Evolutionary conservation across 2,329 filamentous ascomycete species (phyloP).

Genomic region (Xylariaceae sp.): DNA sequence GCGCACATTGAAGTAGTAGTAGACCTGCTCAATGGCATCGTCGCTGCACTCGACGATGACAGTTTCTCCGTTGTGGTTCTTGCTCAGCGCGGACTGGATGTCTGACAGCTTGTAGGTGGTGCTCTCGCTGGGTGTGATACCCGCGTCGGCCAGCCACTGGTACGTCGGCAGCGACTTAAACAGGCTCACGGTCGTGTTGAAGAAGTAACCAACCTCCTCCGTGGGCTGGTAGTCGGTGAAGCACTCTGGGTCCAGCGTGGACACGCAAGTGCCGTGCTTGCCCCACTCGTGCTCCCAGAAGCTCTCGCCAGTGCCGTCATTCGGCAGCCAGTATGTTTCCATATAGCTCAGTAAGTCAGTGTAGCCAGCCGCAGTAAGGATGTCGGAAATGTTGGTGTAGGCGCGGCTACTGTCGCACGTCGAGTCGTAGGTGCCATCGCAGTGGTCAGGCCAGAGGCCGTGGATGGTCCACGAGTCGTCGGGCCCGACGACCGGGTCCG

Average conservation of each 20-base stretch:
- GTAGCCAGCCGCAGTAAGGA: constrained; percentile 42
- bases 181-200: constrained; percentile 59
- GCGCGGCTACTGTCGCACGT: constrained; percentile 59
- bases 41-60: constrained; percentile 50
- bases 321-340: constrained; percentile 68
- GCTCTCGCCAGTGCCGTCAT: constrained; percentile 56
- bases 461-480: constrained; percentile 57
- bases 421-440: constrained; percentile 43
- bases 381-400: constrained; percentile 62
- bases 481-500: constrained; percentile 60
- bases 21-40: constrained; percentile 47
- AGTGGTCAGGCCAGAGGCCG: constrained; percentile 53
- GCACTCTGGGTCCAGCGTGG: constrained; percentile 62
- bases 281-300: constrained; percentile 74
- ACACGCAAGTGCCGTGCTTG: constrained; percentile 72
- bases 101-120: constrained; percentile 55
- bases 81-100: constrained; percentile 55
- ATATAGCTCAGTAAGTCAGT: constrained; percentile 60
- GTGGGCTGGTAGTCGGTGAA: constrained; percentile 56
- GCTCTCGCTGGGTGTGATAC: constrained; percentile 49
- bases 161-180: constrained; percentile 67
- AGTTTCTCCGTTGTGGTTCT: constrained; percentile 46
- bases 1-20: constrained; percentile 60
- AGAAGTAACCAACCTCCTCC: constrained; percentile 66
- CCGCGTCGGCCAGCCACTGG: constrained; percentile 55